phyloP scores from a whole-genome alignment of 2,329 filamentous ascomycete genomes.

The Trichoderma sp. region DNA sequence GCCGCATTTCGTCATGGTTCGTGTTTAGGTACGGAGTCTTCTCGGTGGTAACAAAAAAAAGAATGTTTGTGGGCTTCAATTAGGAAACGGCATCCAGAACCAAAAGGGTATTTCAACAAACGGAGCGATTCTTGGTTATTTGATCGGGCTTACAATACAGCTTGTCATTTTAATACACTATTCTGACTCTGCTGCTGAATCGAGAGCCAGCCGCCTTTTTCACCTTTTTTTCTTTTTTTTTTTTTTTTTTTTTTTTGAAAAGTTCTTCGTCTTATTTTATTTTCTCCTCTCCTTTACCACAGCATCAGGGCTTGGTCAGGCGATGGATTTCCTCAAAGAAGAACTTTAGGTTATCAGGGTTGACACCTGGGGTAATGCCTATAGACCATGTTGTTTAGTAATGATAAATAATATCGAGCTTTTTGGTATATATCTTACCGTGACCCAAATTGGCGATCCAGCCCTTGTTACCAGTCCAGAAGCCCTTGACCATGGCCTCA shows the following conservation, averaged over 20 bases:
- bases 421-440: conserved; percentile 53
- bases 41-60: not conserved
- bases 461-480: conserved; percentile 73
- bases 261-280: not conserved
- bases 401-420: not conserved
- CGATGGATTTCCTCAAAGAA: conserved; percentile 92
- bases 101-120: not conserved
- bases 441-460: conserved; percentile 98
- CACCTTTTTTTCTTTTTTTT: not conserved
- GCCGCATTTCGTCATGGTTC: not conserved
- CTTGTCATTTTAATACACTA: conserved; percentile 7
- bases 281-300: not conserved
- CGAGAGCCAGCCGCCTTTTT: not conserved
- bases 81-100: not conserved
- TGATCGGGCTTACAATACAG: conserved; percentile 7
- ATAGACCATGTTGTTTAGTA: conserved; percentile 20
- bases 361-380: conserved; percentile 93
- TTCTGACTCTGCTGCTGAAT: not conserved
- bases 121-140: not conserved
- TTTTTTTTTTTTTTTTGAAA: not conserved
- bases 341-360: conserved; percentile 88
- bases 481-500: conserved; percentile 82
- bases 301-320: conserved; percentile 45
- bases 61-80: conserved; percentile 1
- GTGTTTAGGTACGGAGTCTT: conserved; percentile 1